Evolutionary conservation across 345 rosid genomes (phyloP).

Genomic region (Populus alba): DNA sequence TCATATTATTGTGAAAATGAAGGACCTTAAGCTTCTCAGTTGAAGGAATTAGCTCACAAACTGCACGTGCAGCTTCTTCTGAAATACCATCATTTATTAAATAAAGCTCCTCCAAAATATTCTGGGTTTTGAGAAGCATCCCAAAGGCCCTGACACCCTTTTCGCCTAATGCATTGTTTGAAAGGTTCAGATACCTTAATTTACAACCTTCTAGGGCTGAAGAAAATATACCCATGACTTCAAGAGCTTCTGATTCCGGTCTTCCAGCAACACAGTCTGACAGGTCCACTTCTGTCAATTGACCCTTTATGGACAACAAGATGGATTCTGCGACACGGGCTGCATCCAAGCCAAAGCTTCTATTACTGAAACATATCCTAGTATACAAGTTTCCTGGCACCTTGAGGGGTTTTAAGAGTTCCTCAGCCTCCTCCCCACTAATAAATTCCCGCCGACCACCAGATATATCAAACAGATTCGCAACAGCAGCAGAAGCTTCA

Average conservation of each 20-base stretch:
- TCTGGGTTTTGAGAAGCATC: conserved; percentile 66
- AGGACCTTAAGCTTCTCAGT: conserved; percentile 73
- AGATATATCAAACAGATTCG: conserved; percentile 71
- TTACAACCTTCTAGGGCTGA: conserved; percentile 65
- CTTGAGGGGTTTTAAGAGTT: conserved; percentile 66
- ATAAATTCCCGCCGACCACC: conserved; percentile 68
- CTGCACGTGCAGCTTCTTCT: conserved; percentile 82
- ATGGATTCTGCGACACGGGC: conserved; percentile 76
- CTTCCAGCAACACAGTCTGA: conserved; percentile 93
- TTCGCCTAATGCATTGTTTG: conserved; percentile 90
- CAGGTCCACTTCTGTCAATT: conserved; percentile 77
- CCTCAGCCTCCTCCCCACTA: conserved; percentile 75
- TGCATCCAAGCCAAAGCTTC: conserved; percentile 84
- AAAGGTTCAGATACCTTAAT: conserved; percentile 69
- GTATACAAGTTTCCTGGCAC: conserved; percentile 66
- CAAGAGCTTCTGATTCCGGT: conserved; percentile 84
- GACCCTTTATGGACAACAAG: conserved; percentile 59
- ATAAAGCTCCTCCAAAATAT: conserved; percentile 70
- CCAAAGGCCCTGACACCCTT: conserved; percentile 87
- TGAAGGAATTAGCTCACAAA: conserved; percentile 78
- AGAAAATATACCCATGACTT: conserved; percentile 77
- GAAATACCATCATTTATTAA: conserved; percentile 92
- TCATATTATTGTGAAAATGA: conserved; percentile 93
- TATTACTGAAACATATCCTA: conserved; percentile 86
- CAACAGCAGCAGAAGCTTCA: conserved; percentile 25